Evolutionary conservation across 2,329 filamentous ascomycete species (phyloP).

Genomic region (Penicillium sumatraense): DNA sequence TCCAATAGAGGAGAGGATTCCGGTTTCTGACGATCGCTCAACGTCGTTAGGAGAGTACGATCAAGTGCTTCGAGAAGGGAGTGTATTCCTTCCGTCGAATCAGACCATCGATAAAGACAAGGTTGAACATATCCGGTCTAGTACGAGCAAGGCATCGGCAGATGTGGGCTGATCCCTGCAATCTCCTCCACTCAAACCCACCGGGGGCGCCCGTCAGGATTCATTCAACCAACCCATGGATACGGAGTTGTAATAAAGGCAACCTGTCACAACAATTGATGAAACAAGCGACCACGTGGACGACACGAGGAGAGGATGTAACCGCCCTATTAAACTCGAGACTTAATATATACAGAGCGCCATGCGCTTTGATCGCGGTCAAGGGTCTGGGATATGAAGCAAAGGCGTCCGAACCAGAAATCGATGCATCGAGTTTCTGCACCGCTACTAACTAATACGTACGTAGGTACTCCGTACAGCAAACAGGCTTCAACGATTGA

Average conservation of each 20-base stretch:
- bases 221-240: conserved; percentile 7
- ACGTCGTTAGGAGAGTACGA: conserved; percentile 4
- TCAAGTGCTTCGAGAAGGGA: not conserved
- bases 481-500: not conserved
- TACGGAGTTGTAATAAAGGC: not conserved
- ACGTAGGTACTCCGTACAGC: too few relatives aligned
- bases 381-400: not conserved
- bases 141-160: conserved; percentile 10
- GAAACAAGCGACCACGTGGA: conserved; percentile 20
- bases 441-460: not conserved
- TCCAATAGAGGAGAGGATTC: conserved; percentile 12
- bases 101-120: conserved; percentile 14
- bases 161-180: conserved; percentile 27
- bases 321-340: not conserved
- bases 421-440: not conserved
- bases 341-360: not conserved
- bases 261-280: conserved; percentile 1
- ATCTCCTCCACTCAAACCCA: conserved; percentile 19
- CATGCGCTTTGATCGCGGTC: conserved; percentile 11
- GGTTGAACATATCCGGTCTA: not conserved
- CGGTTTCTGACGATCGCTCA: conserved; percentile 8
- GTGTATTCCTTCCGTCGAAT: conserved; percentile 12
- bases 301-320: conserved; percentile 6
- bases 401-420: not conserved
- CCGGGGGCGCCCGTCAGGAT: not conserved